Evolutionary conservation across 257 asterid species (phyloP).

Genomic region (Cynanchum wilfordii): DNA sequence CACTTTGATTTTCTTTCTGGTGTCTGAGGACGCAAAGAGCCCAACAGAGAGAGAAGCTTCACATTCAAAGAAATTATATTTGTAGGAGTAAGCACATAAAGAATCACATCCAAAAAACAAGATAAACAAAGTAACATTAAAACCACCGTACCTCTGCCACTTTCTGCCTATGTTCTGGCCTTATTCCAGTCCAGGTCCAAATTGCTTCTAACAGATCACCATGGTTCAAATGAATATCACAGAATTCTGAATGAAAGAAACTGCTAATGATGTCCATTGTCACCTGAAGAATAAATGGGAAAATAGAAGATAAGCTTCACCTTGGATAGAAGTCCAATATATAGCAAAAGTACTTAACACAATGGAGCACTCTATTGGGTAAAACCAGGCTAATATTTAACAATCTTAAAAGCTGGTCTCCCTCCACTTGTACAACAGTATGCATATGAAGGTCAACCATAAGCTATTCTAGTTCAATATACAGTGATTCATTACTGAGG

Average conservation of each 20-base stretch:
- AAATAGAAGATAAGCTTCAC: background rate
- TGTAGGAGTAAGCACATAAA: conserved; percentile 9
- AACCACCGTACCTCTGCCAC: conserved; percentile 69
- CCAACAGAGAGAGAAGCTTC: conserved; percentile 91
- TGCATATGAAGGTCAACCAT: too few species aligned
- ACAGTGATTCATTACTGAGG: too few species aligned
- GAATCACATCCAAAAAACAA: conserved; percentile 1
- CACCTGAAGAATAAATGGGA: conserved; percentile 38
- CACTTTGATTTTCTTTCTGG: conserved; percentile 91
- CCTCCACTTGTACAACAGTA: too few species aligned
- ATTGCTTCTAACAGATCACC: conserved; percentile 86
- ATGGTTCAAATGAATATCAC: conserved; percentile 88
- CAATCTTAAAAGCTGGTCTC: too few species aligned
- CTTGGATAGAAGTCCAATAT: too few species aligned
- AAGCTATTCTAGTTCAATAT: too few species aligned
- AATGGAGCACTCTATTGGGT: too few species aligned
- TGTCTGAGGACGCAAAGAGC: conserved; percentile 91
- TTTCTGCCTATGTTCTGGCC: conserved; percentile 74
- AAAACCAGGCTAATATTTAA: too few species aligned
- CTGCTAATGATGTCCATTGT: conserved; percentile 65
- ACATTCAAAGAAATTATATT: conserved; percentile 17
- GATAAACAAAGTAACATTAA: background rate
- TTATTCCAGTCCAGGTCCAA: conserved; percentile 96
- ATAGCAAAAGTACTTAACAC: too few species aligned
- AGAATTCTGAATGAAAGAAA: conserved; percentile 63